A percentile compares a stretch with the other conserved stretches of the same genome.
Conservation (phyloP, 2,329 filamentous ascomycete genomes). For the Achaetomium macrosporum region DNA sequence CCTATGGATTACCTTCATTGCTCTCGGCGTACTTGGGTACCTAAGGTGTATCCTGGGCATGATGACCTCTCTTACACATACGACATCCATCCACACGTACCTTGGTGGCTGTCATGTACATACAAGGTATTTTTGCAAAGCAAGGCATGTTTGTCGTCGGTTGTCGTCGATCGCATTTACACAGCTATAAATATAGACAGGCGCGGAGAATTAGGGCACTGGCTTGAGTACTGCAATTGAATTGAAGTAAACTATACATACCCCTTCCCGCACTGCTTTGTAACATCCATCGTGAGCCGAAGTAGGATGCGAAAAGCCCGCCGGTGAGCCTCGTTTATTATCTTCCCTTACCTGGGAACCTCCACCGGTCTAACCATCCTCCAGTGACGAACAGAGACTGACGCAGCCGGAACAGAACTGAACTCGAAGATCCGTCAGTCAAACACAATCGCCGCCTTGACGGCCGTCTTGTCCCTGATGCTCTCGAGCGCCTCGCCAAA, state of each 20-base stretch:
- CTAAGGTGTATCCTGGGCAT: not conserved
- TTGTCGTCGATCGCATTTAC: slow-evolving; percentile 12
- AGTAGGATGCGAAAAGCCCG: too few species aligned
- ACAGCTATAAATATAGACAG: slow-evolving; percentile 13
- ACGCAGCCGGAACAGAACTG: too few species aligned
- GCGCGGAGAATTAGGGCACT: slow-evolving; percentile 2
- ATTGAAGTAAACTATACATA: not conserved
- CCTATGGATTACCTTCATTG: not conserved
- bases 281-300: not conserved
- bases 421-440: not conserved
- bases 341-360: too few species aligned
- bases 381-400: too few species aligned
- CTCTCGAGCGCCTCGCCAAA: slow-evolving; percentile 64
- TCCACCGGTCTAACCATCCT: too few species aligned
- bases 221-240: slow-evolving; percentile 5
- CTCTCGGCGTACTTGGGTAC: not conserved
- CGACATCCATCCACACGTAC: not conserved
- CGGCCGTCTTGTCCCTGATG: slow-evolving; percentile 66
- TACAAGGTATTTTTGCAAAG: not conserved
- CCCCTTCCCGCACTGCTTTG: not conserved
- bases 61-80: slow-evolving; percentile 8
- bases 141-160: slow-evolving; percentile 7
- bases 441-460: slow-evolving; percentile 62
- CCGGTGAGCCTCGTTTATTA: too few species aligned
- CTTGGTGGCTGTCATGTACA: slow-evolving; percentile 2